phyloP scores from a whole-genome alignment of 192 early-diverging fungal species.

The Rhizoclosmatium globosum region DNA sequence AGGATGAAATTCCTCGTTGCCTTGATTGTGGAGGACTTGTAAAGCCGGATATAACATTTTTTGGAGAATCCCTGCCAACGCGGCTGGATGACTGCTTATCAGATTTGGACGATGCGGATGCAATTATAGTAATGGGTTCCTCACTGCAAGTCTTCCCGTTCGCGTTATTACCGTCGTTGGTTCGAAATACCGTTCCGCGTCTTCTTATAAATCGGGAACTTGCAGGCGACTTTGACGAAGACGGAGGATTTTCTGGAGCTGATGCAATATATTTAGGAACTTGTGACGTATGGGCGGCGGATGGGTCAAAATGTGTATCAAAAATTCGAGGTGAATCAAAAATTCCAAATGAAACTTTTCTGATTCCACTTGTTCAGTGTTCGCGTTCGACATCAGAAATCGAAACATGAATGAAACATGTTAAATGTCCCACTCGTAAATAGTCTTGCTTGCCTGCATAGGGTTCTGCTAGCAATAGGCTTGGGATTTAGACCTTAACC shows the following conservation, averaged over 20 bases:
- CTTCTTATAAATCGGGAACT: conserved; percentile 89
- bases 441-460: too few relatives aligned
- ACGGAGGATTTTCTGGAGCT: conserved; percentile 48
- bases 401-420: too few relatives aligned
- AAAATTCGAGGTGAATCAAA: too few relatives aligned
- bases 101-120: conserved; percentile 68
- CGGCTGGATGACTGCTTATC: conserved; percentile 36
- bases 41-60: conserved; percentile 97
- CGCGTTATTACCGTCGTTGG: conserved; percentile 73
- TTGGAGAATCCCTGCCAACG: conserved; percentile 86
- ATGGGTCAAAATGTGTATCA: too few relatives aligned
- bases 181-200: conserved; percentile 72
- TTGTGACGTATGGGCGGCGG: too few relatives aligned
- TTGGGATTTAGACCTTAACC: too few relatives aligned
- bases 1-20: conserved; percentile 74
- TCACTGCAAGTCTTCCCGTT: conserved; percentile 92
- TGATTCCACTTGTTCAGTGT: too few relatives aligned
- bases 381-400: too few relatives aligned
- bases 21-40: conserved; percentile 70
- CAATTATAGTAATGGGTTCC: conserved; percentile 94
- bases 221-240: conserved; percentile 73
- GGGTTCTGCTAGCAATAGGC: too few relatives aligned
- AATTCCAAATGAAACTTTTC: too few relatives aligned
- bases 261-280: conserved; percentile 68
- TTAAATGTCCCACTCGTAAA: too few relatives aligned